These are phyloP conservation scores for Saccharomycopsis sp. DNA, from an alignment of 805 yeast species.

Conservation along the genomic window DNA sequence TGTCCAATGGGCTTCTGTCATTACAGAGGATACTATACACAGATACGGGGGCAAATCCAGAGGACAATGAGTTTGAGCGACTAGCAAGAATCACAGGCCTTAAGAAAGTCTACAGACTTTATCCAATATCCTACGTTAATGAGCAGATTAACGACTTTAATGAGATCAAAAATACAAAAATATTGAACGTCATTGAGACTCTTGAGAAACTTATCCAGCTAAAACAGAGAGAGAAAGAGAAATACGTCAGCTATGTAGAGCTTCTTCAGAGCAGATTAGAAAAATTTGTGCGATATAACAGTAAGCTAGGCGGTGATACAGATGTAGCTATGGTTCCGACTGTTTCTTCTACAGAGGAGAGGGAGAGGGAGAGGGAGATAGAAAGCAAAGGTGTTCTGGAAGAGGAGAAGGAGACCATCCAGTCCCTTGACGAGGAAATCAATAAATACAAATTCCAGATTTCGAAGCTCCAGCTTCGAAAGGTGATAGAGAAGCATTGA, in stretches of 20 bases:
- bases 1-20: constrained; percentile 3
- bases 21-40: constrained; percentile 14
- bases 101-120: constrained; percentile 19
- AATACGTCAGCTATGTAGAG: constrained; percentile 12
- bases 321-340: not conserved
- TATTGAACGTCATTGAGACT: constrained; percentile 19
- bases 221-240: constrained; percentile 19
- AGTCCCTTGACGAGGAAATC: constrained; percentile 12
- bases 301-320: not conserved
- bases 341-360: constrained; percentile 3
- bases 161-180: constrained; percentile 15
- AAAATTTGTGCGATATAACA: constrained; percentile 14
- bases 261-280: constrained; percentile 16
- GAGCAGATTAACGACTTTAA: constrained; percentile 20
- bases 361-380: constrained; percentile 1
- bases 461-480: constrained; percentile 16
- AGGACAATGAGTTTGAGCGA: constrained; percentile 17
- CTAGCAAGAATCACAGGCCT: constrained; percentile 11
- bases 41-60: not conserved
- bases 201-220: constrained; percentile 17
- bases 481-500: constrained; percentile 1
- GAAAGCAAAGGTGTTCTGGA: not conserved
- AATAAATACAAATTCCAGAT: constrained; percentile 14
- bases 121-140: constrained; percentile 19
- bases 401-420: constrained; percentile 2